These are phyloP conservation scores for Tremella mesenterica DNA, from an alignment of 768 basidiomycete species.

Conservation along the genomic window DNA sequence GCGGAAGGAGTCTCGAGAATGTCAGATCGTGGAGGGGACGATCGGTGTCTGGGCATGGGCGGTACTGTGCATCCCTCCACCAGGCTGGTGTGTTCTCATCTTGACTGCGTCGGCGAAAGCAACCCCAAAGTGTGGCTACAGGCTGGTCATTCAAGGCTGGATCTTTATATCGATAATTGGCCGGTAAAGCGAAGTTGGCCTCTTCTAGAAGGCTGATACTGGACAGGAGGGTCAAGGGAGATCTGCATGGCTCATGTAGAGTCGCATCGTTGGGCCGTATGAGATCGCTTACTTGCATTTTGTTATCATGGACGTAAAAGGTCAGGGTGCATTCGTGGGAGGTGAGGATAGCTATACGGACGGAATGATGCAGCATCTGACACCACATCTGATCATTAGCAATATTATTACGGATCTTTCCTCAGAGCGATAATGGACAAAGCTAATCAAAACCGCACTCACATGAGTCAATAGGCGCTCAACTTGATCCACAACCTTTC, in stretches of 20 bases:
- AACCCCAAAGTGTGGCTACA: background rate
- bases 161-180: background rate
- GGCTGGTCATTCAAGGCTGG: background rate
- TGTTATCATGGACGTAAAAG: background rate
- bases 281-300: background rate
- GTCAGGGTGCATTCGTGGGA: background rate
- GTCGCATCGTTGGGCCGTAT: background rate
- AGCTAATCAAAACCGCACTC: too few relatives aligned
- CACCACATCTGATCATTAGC: background rate
- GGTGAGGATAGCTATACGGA: background rate
- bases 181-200: background rate
- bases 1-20: background rate
- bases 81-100: background rate
- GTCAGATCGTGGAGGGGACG: background rate
- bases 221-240: background rate
- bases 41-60: background rate
- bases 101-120: too few relatives aligned
- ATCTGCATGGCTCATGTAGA: background rate
- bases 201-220: background rate
- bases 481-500: too few relatives aligned
- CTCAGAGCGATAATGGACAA: too few relatives aligned
- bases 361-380: background rate
- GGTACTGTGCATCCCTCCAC: background rate
- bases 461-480: too few relatives aligned
- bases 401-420: too few relatives aligned